Evolutionary conservation across 768 basidiomycete species (phyloP).

Genomic region (Boletus reticuloceps): DNA sequence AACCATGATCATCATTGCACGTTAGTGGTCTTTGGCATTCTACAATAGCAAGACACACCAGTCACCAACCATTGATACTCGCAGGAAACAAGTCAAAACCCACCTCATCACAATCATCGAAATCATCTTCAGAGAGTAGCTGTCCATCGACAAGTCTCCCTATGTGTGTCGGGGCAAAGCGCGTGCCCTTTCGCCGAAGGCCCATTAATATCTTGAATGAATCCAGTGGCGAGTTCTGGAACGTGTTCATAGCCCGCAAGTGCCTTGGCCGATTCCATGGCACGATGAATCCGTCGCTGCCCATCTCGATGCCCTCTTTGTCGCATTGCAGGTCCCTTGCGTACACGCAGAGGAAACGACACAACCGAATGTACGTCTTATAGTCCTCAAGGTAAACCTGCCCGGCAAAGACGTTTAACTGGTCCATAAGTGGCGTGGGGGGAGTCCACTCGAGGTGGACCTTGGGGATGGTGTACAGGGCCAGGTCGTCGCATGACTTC

Average conservation of each 20-base stretch:
- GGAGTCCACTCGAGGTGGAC: not conserved
- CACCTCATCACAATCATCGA: not conserved
- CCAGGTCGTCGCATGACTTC: constrained; percentile 37
- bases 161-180: constrained; percentile 39
- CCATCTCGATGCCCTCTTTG: constrained; percentile 4
- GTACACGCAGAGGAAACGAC: constrained; percentile 1
- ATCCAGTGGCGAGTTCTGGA: constrained; percentile 35
- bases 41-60: not conserved
- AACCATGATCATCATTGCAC: not conserved
- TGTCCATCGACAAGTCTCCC: constrained; percentile 37
- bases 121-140: constrained; percentile 13
- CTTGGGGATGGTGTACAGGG: constrained; percentile 10
- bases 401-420: constrained; percentile 4
- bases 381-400: constrained; percentile 3
- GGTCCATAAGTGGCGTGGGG: constrained; percentile 3
- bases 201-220: constrained; percentile 17
- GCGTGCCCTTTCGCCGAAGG: constrained; percentile 40
- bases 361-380: not conserved
- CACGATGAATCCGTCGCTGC: constrained; percentile 22
- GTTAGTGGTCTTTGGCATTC: not conserved
- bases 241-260: constrained; percentile 17
- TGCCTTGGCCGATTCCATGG: constrained; percentile 14
- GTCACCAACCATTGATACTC: not conserved
- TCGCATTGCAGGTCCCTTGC: constrained; percentile 8
- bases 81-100: not conserved